phyloP scores from a whole-genome alignment of 306 rosid species.

The Dryas alaskensis region DNA sequence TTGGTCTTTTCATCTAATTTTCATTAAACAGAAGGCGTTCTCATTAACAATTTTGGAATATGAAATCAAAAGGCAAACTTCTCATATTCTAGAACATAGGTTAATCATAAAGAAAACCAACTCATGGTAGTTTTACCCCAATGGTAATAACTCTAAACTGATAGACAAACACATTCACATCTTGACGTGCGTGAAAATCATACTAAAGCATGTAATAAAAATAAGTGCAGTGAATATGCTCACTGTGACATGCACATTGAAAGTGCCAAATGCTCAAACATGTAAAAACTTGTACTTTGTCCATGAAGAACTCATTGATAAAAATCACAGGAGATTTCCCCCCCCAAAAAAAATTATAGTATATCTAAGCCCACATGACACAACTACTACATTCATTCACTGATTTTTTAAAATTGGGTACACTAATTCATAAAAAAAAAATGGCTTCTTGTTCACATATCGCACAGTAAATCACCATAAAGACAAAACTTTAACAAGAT shows the following conservation, averaged over 20 bases:
- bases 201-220: background rate
- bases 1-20: constrained; percentile 34
- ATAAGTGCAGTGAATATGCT: background rate
- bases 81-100: background rate
- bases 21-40: background rate
- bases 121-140: background rate
- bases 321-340: background rate
- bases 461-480: background rate
- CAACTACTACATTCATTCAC: background rate
- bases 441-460: background rate
- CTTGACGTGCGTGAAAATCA: background rate
- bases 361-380: too few species aligned
- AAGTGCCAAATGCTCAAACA: background rate
- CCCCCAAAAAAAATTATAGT: too few species aligned
- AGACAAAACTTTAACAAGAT: background rate
- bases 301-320: background rate
- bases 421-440: background rate
- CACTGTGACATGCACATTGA: background rate
- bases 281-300: background rate
- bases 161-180: background rate
- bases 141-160: background rate
- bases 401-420: background rate
- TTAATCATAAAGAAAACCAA: background rate
- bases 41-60: background rate
- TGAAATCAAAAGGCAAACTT: background rate